Evolutionary conservation across 176 grass and related monocot species (phyloP).

Genomic region (Themeda triandra): DNA sequence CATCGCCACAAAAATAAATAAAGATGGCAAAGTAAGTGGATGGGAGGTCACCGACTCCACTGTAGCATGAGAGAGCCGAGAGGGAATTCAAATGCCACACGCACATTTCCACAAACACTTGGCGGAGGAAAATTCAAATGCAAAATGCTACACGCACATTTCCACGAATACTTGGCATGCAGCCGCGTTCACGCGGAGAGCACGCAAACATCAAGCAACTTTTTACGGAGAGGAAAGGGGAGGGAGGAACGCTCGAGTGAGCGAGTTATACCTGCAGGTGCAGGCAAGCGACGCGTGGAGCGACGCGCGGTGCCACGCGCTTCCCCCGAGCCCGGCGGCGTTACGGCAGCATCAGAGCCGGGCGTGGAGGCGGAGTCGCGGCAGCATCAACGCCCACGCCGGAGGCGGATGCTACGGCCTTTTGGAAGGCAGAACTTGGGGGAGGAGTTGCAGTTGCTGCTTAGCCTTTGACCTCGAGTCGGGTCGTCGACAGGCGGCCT

Average conservation of each 20-base stretch:
- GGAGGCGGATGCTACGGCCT: neutral
- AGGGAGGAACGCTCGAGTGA: neutral
- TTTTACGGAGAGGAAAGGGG: neutral
- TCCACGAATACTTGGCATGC: slow-evolving; percentile 27
- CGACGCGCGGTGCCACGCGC: neutral
- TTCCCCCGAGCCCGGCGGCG: neutral
- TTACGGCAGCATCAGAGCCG: slow-evolving; percentile 19
- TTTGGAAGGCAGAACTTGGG: neutral
- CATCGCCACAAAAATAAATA: neutral
- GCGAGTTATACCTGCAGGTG: neutral
- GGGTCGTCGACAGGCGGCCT: too few relatives aligned
- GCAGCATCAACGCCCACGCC: neutral
- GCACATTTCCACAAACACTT: neutral
- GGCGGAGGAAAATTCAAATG: neutral
- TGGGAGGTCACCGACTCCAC: neutral
- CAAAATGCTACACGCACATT: slow-evolving; percentile 18
- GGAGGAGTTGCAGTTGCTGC: neutral
- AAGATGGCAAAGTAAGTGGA: neutral
- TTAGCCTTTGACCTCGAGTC: neutral
- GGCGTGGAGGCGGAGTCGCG: neutral
- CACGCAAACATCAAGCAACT: neutral
- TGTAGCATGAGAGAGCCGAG: neutral
- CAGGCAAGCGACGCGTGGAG: neutral
- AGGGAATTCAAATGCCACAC: neutral
- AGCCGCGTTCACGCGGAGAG: too few relatives aligned